Percentiles rank a stretch among this genome's conserved stretches.
Evolutionary conservation across 2,329 filamentous ascomycete genomes (phyloP).

Genomic region (Penicillium rolfsii): DNA sequence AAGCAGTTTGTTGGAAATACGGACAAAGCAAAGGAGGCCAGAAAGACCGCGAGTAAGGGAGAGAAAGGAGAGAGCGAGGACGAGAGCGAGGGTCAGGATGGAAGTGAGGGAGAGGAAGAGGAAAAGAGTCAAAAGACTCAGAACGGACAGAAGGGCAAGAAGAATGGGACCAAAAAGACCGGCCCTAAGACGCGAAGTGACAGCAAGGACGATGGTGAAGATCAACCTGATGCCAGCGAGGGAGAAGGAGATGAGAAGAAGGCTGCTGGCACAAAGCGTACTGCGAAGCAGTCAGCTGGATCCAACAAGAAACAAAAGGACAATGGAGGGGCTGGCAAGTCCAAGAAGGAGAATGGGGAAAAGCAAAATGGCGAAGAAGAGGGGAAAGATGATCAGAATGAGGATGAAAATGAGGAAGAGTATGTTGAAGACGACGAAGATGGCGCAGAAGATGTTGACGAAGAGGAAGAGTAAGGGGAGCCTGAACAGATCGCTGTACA

Average conservation of each 20-base stretch:
- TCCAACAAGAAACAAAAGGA: not conserved
- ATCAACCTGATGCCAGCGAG: not conserved
- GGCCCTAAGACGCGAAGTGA: not conserved
- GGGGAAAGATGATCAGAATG: not conserved
- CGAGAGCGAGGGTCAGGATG: slow-evolving; percentile 1
- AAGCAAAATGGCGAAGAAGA: not conserved
- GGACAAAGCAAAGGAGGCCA: slow-evolving; percentile 44
- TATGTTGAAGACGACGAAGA: slow-evolving; percentile 1
- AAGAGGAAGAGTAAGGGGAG: not conserved
- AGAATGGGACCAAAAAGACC: not conserved
- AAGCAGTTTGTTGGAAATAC: slow-evolving; percentile 53
- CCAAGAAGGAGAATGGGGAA: slow-evolving; percentile 2
- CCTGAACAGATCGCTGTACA: not conserved
- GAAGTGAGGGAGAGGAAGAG: not conserved
- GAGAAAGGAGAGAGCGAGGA: not conserved
- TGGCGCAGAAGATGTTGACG: not conserved
- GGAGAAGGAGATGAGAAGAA: not conserved
- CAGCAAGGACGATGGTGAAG: not conserved
- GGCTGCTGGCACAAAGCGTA: not conserved
- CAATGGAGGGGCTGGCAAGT: not conserved
- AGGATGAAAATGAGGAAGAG: slow-evolving; percentile 9
- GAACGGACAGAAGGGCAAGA: not conserved
- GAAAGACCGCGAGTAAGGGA: slow-evolving; percentile 42
- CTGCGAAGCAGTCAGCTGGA: not conserved
- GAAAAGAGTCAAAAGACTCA: not conserved